phyloP scores from a whole-genome alignment of 2,329 filamentous ascomycete species.

The Gremmenia infestans region DNA sequence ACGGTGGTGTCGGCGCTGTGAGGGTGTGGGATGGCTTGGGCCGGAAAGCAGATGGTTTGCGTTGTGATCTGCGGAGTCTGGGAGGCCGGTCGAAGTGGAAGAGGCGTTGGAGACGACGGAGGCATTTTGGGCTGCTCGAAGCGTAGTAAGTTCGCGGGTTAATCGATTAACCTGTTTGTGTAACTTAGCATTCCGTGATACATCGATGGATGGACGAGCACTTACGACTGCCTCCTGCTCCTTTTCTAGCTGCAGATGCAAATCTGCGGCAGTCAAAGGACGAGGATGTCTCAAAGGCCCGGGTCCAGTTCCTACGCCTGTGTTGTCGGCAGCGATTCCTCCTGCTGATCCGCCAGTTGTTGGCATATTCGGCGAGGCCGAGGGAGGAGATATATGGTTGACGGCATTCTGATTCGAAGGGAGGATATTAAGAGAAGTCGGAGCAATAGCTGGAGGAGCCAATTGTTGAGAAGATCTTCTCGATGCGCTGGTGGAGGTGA shows the following conservation, averaged over 20 bases:
- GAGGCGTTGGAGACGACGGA: constrained; percentile 63
- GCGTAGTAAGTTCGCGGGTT: constrained; percentile 77
- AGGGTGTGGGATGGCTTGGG: constrained; percentile 53
- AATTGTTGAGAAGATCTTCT: constrained; percentile 28
- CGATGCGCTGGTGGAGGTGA: constrained; percentile 24
- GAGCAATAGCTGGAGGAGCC: constrained; percentile 17
- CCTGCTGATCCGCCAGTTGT: constrained; percentile 5
- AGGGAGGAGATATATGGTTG: constrained; percentile 22
- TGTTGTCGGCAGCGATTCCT: constrained; percentile 31
- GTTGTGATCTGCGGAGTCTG: constrained; percentile 41
- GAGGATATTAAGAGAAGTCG: constrained; percentile 24
- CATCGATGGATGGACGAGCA: constrained; percentile 11
- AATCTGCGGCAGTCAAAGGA: constrained; percentile 80
- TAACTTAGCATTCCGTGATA: not conserved
- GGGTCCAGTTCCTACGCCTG: constrained; percentile 50
- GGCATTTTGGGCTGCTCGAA: constrained; percentile 67
- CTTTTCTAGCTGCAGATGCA: constrained; percentile 86
- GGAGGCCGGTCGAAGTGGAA: constrained; percentile 51
- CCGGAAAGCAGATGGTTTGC: constrained; percentile 52
- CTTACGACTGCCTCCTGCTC: constrained; percentile 90
- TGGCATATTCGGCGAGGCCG: constrained; percentile 19
- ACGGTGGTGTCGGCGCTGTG: constrained; percentile 50
- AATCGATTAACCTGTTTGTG: constrained; percentile 77
- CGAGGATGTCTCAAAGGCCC: constrained; percentile 81
- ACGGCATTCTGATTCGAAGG: constrained; percentile 31